Base-by-base conservation (phyloP, 2,329 filamentous ascomycete genomes). In the Davidsoniella virescens region DNA sequence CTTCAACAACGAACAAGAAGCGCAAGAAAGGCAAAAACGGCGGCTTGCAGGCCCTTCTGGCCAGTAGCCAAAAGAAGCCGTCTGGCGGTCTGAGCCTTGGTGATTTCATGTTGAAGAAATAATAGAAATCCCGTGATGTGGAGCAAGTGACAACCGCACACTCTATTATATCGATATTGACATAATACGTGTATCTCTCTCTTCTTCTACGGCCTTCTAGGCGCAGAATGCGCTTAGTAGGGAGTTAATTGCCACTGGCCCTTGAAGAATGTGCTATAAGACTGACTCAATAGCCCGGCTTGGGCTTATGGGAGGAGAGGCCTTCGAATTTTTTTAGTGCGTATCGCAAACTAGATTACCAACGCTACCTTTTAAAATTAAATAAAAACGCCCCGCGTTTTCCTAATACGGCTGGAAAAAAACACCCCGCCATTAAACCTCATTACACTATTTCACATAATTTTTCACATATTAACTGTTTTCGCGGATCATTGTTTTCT, bases 31-130 rank as follows among this genome's bases (percentile, higher is more conserved):
- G 67, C 54, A 69, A 78, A 53, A 84, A 82, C 62, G 73, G 76
- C 33, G 78, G 76, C 1, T 65, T 84, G n/a, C 75, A 81, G 59
- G 77, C 78, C 47, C 61, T 84, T 39, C 65, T 84, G n/a, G 70
- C 64, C 4, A 60, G 70, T 44, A 73, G 76, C 55, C 67, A 67
- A 47, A 68, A 66, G 58, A 50, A 52, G 39, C 26, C 52, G 7
- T 7, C 39, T 4, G 57, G 66, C 10, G 14, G 52, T 16, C 60
- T 78, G 26, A 76, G 70, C 54, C 67, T 79, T n/a, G 65, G 71
- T 26, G 71, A 76, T 59, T 77, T 78, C 55, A 70, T 73, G 67
- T 65, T 65, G 56, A 67, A 65, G 52, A 51, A 46, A 49, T 52
- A 46, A 49, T 52, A 39, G 12, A 23, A 12, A 9, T 6, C 25